Conservation (phyloP, 129 eudicot genomes). For the Arctium minus region DNA sequence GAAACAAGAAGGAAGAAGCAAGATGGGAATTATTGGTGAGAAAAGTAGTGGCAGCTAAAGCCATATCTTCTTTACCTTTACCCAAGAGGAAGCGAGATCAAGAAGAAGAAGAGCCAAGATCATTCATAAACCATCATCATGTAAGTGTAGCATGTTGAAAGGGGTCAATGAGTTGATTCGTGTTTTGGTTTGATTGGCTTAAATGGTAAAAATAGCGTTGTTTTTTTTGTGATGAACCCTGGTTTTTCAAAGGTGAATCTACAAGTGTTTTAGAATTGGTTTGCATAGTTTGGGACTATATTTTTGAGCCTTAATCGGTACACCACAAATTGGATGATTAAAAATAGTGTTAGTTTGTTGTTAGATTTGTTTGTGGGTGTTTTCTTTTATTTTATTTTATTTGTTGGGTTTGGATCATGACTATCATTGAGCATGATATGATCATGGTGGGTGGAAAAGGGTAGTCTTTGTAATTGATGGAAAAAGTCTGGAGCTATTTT, state of each 20-base stretch:
- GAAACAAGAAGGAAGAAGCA: conserved; percentile 47
- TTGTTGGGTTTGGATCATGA: not conserved
- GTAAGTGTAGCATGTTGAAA: conserved; percentile 36
- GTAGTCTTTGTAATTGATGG: not conserved
- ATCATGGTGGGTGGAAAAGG: not conserved
- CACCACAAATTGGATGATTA: not conserved
- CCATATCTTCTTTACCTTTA: conserved; percentile 64
- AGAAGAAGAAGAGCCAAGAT: conserved; percentile 31
- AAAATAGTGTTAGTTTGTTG: not conserved
- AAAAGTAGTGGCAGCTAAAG: conserved; percentile 71
- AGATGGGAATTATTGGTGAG: conserved; percentile 68
- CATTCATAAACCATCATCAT: conserved; percentile 14
- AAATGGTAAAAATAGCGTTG: not conserved
- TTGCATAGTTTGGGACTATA: no score
- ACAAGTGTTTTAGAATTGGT: not conserved
- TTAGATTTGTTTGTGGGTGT: not conserved
- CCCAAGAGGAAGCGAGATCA: conserved; percentile 48
- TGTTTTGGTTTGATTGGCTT: not conserved
- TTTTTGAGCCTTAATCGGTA: not conserved
- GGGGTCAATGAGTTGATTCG: not conserved
- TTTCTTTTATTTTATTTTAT: not conserved
- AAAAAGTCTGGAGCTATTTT: not conserved
- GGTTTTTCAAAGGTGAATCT: not conserved
- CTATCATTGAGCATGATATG: no score
- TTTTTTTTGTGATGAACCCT: no score